phyloP scores from a whole-genome alignment of 768 basidiomycete species.

The Boletus barrowsii region DNA sequence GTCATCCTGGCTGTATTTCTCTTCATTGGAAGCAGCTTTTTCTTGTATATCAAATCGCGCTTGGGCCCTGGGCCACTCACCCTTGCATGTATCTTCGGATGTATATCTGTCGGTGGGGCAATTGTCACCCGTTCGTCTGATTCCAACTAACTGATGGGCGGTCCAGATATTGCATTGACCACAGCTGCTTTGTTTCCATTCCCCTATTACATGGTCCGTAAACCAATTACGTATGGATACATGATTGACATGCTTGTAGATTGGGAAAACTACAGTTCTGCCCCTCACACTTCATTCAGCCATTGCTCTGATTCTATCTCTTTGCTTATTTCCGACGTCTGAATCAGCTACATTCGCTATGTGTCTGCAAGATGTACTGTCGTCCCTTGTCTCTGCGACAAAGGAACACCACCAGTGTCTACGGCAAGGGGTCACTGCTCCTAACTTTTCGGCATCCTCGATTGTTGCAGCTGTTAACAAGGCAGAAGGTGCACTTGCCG shows the following conservation, averaged over 20 bases:
- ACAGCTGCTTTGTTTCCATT: conserved; percentile 61
- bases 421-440: conserved; percentile 35
- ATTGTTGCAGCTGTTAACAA: conserved; percentile 33
- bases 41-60: conserved; percentile 58
- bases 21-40: conserved; percentile 53
- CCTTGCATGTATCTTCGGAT: conserved; percentile 53
- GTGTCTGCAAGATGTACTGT: conserved; percentile 44
- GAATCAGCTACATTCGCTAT: conserved; percentile 57
- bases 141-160: background rate
- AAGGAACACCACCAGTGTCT: conserved; percentile 47
- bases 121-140: background rate
- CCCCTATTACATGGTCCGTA: conserved; percentile 52
- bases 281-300: conserved; percentile 60
- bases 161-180: conserved; percentile 55
- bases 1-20: conserved; percentile 51
- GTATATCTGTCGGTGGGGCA: conserved; percentile 52
- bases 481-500: conserved; percentile 49
- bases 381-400: conserved; percentile 46
- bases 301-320: conserved; percentile 48
- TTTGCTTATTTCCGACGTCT: conserved; percentile 60
- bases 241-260: conserved; percentile 25
- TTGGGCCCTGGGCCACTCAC: conserved; percentile 63
- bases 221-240: background rate
- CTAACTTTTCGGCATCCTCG: conserved; percentile 30
- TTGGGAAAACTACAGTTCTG: conserved; percentile 52